phyloP scores from a whole-genome alignment of 2,329 filamentous ascomycete genomes.

The Penicillium griseofulvum region DNA sequence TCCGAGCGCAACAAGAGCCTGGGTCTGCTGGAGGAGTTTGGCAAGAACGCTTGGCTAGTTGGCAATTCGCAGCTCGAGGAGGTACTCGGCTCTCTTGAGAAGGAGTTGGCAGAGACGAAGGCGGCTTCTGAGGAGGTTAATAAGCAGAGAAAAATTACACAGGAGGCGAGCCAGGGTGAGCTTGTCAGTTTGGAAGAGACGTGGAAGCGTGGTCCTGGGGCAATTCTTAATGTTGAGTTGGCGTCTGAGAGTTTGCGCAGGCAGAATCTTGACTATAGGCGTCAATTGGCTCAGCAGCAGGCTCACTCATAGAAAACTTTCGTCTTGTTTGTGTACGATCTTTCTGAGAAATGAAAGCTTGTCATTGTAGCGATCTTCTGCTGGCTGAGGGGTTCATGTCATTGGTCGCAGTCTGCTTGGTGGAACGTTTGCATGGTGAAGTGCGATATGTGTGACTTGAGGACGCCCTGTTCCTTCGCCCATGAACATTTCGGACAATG shows the following conservation, averaged over 20 bases:
- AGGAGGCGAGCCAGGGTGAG: conserved; percentile 71
- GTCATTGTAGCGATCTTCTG: neutral
- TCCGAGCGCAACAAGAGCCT: conserved; percentile 60
- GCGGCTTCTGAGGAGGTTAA: conserved; percentile 72
- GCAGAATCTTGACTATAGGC: conserved; percentile 64
- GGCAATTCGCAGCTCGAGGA: conserved; percentile 78
- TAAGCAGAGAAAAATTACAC: conserved; percentile 63
- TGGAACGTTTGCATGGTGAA: neutral
- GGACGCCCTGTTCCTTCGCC: neutral
- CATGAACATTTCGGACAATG: neutral
- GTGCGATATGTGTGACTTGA: neutral
- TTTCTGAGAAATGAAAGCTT: neutral
- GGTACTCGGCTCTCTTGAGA: conserved; percentile 67
- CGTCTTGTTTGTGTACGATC: neutral
- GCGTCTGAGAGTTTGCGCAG: conserved; percentile 70
- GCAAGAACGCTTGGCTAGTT: conserved; percentile 89
- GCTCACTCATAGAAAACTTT: conserved; percentile 20
- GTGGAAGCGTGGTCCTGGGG: conserved; percentile 76
- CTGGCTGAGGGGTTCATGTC: neutral
- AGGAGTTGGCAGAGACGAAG: conserved; percentile 67
- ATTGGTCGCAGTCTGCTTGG: neutral
- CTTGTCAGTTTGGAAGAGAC: conserved; percentile 69
- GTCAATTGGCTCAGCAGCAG: conserved; percentile 37
- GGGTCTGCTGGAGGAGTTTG: conserved; percentile 71
- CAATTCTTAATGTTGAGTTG: conserved; percentile 80